phyloP scores from a whole-genome alignment of 768 basidiomycete genomes.

The Rhodotorula taiwanensis region DNA sequence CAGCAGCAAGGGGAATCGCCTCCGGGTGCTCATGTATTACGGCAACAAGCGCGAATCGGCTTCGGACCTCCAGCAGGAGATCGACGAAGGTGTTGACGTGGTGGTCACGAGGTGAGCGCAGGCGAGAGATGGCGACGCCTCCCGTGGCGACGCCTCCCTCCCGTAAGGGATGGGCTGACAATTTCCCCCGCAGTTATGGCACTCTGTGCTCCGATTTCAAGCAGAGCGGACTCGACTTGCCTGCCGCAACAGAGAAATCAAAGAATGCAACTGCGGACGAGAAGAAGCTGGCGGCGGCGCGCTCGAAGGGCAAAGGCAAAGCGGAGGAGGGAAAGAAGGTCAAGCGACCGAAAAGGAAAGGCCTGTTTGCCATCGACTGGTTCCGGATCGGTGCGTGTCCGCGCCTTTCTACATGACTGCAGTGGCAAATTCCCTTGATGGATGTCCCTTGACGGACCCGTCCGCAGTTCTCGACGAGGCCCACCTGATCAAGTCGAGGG shows the following conservation, averaged over 20 bases:
- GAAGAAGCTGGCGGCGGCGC: constrained; percentile 34
- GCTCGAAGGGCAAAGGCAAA: constrained; percentile 24
- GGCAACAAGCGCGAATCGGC: constrained; percentile 70
- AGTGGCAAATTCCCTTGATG: no score
- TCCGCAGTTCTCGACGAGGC: constrained; percentile 72
- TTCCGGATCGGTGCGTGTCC: constrained; percentile 34
- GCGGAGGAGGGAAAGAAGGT: constrained; percentile 4
- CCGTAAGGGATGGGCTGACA: not conserved
- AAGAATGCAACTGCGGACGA: constrained; percentile 47
- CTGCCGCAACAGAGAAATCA: constrained; percentile 1
- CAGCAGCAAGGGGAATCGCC: constrained; percentile 49
- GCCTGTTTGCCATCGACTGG: constrained; percentile 38
- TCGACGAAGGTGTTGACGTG: constrained; percentile 60
- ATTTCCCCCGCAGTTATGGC: constrained; percentile 59
- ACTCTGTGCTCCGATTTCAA: constrained; percentile 76
- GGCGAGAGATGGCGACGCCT: not conserved
- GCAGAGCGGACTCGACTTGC: constrained; percentile 21
- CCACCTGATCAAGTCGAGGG: constrained; percentile 84
- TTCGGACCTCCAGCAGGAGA: constrained; percentile 52
- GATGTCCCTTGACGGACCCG: constrained; percentile 42
- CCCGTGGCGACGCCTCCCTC: no score
- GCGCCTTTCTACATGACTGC: constrained; percentile 44
- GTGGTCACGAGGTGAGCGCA: constrained; percentile 56
- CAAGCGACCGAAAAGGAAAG: constrained; percentile 15
- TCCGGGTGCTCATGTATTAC: constrained; percentile 73